Evolutionary conservation across 192 early-diverging fungal genomes (phyloP), one percentile per base, ranked within the genome.

Genomic region (Coemansia sp.): DNA sequence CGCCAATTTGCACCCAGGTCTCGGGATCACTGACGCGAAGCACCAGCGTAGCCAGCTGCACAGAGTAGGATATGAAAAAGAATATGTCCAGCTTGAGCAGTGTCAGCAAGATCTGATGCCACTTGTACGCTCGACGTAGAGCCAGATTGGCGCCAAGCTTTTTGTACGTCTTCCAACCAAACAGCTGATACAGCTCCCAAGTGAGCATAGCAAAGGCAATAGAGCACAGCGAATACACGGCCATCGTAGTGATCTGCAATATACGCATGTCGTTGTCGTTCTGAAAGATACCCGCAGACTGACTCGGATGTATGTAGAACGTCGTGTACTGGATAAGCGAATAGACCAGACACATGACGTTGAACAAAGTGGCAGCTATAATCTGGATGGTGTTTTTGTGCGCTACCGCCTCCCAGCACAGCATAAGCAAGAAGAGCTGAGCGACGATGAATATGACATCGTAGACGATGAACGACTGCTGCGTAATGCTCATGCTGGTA

Each of bases 301-400:
- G 20, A 46, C 75, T 85, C 44, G 83, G 83, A 20, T 64, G 74
- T 46, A 85, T 74, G 46, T 85, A 85, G 41, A 85, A 80, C 15
- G 83, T 85, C 55, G 83, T 85, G 71, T 83, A 86, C 81, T 86
- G 85, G 63, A 86, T 86, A 15, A 86, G 75, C 67, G 85, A 78
- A 76, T 88, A 89, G 16, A 83, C 66, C 57, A 80, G 78, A 34
- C 86, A 87, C 72, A 89, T 75, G 34, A 85, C 68, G 57, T 89
- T 89, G 61, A 89, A 89, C 41, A 87, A 68, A 15, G 87, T 88
- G 5, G 87, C 84, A 1, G 88, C 87, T 55, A 94, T 89, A 50
- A 95, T 90, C 72, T 98, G 95, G 68, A 98, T 95, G 24, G 95
- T 94, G 83, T 98, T 98, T 76, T 95, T 88, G 81, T 95, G 89